These are phyloP conservation scores for Murraya koenigii DNA, from an alignment of 345 rosid genomes.

Conservation along the genomic window DNA sequence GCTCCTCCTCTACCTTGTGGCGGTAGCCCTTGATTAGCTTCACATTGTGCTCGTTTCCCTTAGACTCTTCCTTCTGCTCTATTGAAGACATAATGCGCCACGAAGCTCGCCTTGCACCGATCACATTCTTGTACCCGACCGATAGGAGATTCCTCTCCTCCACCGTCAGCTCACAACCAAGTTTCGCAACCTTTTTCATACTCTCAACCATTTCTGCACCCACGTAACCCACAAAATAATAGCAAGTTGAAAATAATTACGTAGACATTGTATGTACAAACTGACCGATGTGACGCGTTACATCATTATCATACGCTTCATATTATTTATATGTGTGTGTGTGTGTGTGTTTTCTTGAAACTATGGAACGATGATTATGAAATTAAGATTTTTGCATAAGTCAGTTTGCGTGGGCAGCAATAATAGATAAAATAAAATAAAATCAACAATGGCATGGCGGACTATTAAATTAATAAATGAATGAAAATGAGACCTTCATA, in stretches of 20 bases:
- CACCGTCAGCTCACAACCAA: slow-evolving; percentile 80
- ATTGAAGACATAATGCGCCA: slow-evolving; percentile 99
- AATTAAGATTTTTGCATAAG: no score
- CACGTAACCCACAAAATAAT: neutral
- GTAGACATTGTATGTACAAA: no score
- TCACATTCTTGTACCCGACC: slow-evolving; percentile 93
- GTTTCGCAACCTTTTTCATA: slow-evolving; percentile 83
- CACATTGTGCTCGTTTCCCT: slow-evolving; percentile 84
- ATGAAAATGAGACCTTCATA: slow-evolving; percentile 53
- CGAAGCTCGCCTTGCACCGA: slow-evolving; percentile 90
- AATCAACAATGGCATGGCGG: neutral
- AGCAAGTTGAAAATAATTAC: no score
- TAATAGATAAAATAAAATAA: neutral
- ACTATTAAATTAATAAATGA: no score
- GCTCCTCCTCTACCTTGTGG: slow-evolving; percentile 94
- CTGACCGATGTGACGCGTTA: no score
- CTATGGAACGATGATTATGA: no score
- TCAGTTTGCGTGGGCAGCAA: no score
- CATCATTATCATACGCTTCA: no score
- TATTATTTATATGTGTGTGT: no score
- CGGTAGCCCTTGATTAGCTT: slow-evolving; percentile 76
- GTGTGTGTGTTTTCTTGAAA: no score
- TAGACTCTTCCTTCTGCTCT: slow-evolving; percentile 92
- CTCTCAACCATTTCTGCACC: slow-evolving; percentile 91
- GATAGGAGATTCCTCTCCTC: slow-evolving; percentile 98